phyloP scores from a whole-genome alignment of 768 basidiomycete species.

The Auricularia sp. region DNA sequence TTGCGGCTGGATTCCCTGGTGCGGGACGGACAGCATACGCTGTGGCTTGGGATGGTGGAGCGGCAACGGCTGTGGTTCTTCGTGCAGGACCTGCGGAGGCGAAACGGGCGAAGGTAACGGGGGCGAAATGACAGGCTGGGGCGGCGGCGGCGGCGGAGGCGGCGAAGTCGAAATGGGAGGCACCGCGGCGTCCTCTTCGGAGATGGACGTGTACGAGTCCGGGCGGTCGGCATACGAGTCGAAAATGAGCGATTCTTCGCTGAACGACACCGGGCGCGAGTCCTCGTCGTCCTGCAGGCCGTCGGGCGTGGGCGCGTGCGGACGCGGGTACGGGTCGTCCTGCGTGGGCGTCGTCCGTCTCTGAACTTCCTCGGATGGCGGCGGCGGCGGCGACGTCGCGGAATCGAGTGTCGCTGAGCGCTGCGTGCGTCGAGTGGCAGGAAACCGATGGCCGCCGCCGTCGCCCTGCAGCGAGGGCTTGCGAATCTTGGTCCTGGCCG shows the following conservation, averaged over 20 bases:
- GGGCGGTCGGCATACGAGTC: conserved; percentile 58
- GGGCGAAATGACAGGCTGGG: conserved; percentile 14
- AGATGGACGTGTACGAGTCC: conserved; percentile 10
- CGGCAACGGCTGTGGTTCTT: neutral
- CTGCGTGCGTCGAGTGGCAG: conserved; percentile 35
- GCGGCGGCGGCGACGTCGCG: neutral
- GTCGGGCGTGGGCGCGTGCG: conserved; percentile 30
- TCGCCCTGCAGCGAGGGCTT: conserved; percentile 70
- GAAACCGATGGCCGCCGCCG: conserved; percentile 77
- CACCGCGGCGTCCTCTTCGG: conserved; percentile 24
- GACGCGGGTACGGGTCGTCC: conserved; percentile 27
- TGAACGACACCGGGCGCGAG: conserved; percentile 60
- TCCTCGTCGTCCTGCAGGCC: conserved; percentile 37
- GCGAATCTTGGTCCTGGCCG: conserved; percentile 91
- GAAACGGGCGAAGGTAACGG: conserved; percentile 2
- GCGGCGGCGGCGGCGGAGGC: conserved; percentile 29
- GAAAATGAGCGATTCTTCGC: conserved; percentile 73
- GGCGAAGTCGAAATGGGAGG: neutral
- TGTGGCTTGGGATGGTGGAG: conserved; percentile 10
- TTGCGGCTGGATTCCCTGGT: conserved; percentile 11
- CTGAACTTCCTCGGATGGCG: conserved; percentile 38
- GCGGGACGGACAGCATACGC: conserved; percentile 7
- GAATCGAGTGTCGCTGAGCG: conserved; percentile 7
- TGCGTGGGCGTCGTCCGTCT: conserved; percentile 48
- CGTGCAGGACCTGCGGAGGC: conserved; percentile 4